Evolutionary conservation across 805 yeast species (phyloP).

Genomic region (Saccharomyces jurei): DNA sequence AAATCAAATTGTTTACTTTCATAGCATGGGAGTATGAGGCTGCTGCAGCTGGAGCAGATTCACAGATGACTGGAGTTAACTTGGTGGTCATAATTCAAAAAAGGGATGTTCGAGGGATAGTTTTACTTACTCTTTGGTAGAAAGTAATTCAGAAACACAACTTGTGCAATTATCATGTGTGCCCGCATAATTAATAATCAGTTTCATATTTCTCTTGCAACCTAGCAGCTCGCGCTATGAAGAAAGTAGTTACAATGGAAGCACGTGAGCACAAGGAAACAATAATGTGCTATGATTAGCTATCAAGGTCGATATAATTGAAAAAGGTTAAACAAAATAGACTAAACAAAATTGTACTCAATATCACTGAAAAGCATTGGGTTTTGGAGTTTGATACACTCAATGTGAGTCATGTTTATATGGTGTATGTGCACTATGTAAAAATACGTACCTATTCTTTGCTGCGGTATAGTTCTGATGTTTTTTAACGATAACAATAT

Average conservation of each 20-base stretch:
- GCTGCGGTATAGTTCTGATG: not conserved
- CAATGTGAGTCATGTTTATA: not conserved
- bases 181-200: not conserved
- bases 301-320: not conserved
- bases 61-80: conserved; percentile 47
- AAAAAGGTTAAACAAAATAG: not conserved
- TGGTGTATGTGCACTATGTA: too few species aligned
- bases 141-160: not conserved
- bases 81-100: conserved; percentile 18
- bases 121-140: not conserved
- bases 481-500: not conserved
- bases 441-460: not conserved
- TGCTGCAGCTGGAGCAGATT: conserved; percentile 90
- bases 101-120: not conserved
- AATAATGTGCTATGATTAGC: not conserved
- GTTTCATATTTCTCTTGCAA: not conserved
- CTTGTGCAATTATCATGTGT: not conserved
- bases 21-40: conserved; percentile 95
- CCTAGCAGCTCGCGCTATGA: not conserved
- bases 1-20: conserved; percentile 79
- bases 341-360: not conserved
- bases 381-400: not conserved
- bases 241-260: not conserved
- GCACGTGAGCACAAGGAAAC: not conserved
- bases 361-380: not conserved